Evolutionary conservation across 441 rosid species (phyloP).

Genomic region (Heliophila coronopifolia): DNA sequence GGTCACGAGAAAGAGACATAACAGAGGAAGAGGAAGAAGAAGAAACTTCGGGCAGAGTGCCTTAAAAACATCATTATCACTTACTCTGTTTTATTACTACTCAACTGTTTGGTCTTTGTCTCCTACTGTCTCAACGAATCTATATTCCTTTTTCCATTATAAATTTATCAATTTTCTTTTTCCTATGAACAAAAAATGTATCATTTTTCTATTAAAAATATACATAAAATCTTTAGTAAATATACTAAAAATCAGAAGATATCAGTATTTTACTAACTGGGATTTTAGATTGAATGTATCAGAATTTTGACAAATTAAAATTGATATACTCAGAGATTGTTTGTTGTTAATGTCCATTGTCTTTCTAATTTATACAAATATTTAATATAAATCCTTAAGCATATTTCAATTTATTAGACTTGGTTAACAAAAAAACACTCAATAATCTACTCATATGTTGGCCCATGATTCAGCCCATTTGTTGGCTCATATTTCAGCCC

Average conservation of each 20-base stretch:
- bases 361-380: no score
- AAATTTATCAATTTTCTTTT: no score
- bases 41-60: conserved; percentile 32
- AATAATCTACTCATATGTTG: no score
- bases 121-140: conserved; percentile 22
- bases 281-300: neutral
- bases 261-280: neutral
- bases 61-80: conserved; percentile 25
- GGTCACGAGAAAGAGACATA: conserved; percentile 30
- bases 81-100: conserved; percentile 14
- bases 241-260: neutral
- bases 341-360: no score
- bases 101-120: conserved; percentile 31
- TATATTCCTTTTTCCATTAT: neutral
- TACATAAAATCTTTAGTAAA: neutral
- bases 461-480: no score
- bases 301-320: neutral
- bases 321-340: neutral
- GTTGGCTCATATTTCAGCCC: no score
- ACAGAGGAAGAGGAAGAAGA: conserved; percentile 26
- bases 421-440: no score
- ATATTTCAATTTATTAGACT: no score
- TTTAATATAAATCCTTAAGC: no score
- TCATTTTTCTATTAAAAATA: no score
- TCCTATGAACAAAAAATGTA: no score